Conservation (phyloP, 2,329 filamentous ascomycete species). For the Ophiostoma sp. region DNA sequence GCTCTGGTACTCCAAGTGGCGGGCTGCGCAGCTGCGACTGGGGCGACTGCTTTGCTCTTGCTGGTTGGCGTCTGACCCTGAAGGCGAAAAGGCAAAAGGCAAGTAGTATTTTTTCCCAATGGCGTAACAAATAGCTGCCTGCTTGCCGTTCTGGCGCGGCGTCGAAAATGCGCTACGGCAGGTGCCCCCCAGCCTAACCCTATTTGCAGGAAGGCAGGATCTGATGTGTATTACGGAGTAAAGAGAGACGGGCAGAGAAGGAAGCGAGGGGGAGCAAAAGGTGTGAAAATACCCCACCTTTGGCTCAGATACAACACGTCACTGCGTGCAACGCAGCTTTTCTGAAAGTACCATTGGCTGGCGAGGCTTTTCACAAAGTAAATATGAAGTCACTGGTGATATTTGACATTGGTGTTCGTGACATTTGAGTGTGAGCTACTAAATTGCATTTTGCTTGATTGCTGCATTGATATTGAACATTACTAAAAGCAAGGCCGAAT, state of each 20-base stretch:
- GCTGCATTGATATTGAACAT: constrained; percentile 2
- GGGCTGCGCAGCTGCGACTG: neutral
- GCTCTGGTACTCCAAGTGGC: no score
- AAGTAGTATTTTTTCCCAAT: constrained; percentile 1
- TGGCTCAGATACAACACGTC: constrained; percentile 8
- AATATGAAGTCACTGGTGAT: neutral
- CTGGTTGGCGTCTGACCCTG: neutral
- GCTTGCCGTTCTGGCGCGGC: neutral
- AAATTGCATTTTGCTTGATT: neutral
- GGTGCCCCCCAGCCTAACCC: constrained; percentile 5
- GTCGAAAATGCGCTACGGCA: neutral
- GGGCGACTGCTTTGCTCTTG: neutral
- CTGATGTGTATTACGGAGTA: neutral
- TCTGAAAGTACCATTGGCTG: neutral
- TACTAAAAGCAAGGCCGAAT: neutral
- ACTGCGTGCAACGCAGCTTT: neutral
- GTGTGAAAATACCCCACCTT: neutral
- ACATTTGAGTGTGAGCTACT: neutral
- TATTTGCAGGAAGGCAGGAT: neutral
- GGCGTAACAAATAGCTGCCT: constrained; percentile 24
- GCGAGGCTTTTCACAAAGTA: neutral
- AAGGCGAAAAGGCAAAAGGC: constrained; percentile 11
- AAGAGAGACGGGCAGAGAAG: neutral
- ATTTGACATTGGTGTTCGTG: neutral
- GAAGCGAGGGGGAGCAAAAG: neutral